These are phyloP conservation scores for Centaurea solstitialis DNA, from an alignment of 129 eudicot species.

Conservation along the genomic window DNA sequence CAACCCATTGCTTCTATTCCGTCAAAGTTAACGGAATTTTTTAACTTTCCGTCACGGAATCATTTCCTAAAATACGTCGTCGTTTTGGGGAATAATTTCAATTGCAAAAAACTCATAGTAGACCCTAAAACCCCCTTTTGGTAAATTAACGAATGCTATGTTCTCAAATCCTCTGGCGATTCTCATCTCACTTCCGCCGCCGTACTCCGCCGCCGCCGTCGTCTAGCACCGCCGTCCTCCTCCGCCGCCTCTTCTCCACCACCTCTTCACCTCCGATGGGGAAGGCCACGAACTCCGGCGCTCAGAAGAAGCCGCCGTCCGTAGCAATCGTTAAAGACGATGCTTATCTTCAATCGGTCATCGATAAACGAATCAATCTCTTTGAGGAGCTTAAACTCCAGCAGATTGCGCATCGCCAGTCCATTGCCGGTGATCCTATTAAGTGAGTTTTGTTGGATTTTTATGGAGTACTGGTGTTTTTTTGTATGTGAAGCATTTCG, in stretches of 20 bases:
- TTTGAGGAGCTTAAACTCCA: conserved; percentile 55
- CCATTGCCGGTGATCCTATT: conserved; percentile 59
- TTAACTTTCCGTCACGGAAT: too few species aligned
- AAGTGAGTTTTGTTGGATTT: not conserved
- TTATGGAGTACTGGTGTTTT: too few species aligned
- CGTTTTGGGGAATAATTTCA: too few species aligned
- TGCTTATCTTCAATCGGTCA: conserved; percentile 51
- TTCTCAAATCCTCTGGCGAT: conserved; percentile 23
- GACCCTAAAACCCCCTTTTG: conserved; percentile 20
- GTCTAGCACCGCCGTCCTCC: not conserved
- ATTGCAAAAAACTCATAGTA: too few species aligned
- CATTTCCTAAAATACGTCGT: too few species aligned
- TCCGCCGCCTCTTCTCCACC: not conserved
- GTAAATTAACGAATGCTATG: conserved; percentile 27
- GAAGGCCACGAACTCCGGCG: conserved; percentile 28
- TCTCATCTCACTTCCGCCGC: conserved; percentile 28
- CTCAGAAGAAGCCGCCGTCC: conserved; percentile 19
- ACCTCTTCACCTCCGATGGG: conserved; percentile 32
- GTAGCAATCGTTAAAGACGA: conserved; percentile 53
- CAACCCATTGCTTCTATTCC: too few species aligned
- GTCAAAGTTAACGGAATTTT: too few species aligned
- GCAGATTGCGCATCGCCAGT: conserved; percentile 43
- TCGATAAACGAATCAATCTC: conserved; percentile 62
- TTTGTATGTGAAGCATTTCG: too few species aligned
- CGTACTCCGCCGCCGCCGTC: conserved; percentile 29